Conservation (phyloP, 495 filamentous ascomycete species). For the Beverwykella pulmonaria region DNA sequence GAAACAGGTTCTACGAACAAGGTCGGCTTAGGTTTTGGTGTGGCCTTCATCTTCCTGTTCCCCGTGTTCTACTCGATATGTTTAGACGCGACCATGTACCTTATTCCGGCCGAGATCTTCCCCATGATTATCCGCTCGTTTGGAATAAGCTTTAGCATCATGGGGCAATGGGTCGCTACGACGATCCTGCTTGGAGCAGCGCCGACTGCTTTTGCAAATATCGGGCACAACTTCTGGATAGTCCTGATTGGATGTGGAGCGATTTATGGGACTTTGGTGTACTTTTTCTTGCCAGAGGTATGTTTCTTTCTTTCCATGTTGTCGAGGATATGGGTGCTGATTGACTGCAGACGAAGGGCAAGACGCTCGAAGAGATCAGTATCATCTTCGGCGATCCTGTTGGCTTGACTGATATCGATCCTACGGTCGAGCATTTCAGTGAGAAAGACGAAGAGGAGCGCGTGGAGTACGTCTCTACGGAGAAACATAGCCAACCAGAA, state of each 20-base stretch:
- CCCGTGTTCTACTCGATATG: conserved; percentile 24
- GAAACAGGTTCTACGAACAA: conserved; percentile 22
- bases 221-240: conserved; percentile 29
- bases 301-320: background rate
- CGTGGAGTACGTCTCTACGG: background rate
- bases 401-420: conserved; percentile 9
- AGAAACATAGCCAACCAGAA: background rate
- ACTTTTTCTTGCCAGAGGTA: conserved; percentile 25
- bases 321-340: background rate
- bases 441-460: conserved; percentile 3
- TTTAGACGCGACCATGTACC: conserved; percentile 23
- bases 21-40: conserved; percentile 23
- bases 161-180: conserved; percentile 31
- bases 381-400: conserved; percentile 20
- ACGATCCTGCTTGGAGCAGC: conserved; percentile 26
- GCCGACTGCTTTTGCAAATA: conserved; percentile 34
- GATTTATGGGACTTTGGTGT: conserved; percentile 28
- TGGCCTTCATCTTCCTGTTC: conserved; percentile 27
- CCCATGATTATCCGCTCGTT: conserved; percentile 36
- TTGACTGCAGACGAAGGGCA: conserved; percentile 3
- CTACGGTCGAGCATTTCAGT: conserved; percentile 8
- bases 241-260: conserved; percentile 20
- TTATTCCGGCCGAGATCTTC: conserved; percentile 30
- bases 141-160: conserved; percentile 30
- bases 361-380: conserved; percentile 13